phyloP scores from a whole-genome alignment of 2,329 filamentous ascomycete genomes.

The Botrytis sinoallii region DNA sequence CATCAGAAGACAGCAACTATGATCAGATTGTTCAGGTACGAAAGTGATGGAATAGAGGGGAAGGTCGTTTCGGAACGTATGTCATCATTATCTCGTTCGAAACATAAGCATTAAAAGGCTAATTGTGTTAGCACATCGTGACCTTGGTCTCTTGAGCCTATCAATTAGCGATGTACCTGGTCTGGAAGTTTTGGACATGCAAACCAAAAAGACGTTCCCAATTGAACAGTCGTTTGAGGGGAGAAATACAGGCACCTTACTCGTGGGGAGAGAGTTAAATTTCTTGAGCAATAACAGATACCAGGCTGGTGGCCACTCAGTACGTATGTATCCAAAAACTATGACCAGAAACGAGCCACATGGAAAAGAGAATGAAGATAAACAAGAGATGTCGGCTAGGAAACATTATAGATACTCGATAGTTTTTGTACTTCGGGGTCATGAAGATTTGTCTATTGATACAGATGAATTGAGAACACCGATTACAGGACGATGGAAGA shows the following conservation, averaged over 20 bases:
- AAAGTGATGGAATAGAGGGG: constrained; percentile 19
- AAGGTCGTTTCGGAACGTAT: constrained; percentile 33
- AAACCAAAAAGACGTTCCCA: constrained; percentile 24
- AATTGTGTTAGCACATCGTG: constrained; percentile 26
- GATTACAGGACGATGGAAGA: constrained; percentile 29
- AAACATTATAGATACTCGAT: constrained; percentile 30
- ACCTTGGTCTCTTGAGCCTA: constrained; percentile 32
- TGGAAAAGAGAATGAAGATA: background rate
- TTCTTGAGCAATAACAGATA: constrained; percentile 30
- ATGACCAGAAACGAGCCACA: background rate
- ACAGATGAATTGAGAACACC: constrained; percentile 29
- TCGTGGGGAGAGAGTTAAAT: constrained; percentile 32
- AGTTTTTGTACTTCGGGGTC: constrained; percentile 33
- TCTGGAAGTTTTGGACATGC: constrained; percentile 30
- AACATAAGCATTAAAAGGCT: background rate
- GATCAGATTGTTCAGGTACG: constrained; percentile 33
- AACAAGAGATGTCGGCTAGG: background rate
- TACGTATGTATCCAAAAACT: constrained; percentile 26
- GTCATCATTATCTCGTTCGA: background rate
- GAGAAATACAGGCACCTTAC: constrained; percentile 24
- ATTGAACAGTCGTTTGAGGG: constrained; percentile 28
- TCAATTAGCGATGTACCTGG: constrained; percentile 33
- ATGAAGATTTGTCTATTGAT: constrained; percentile 28
- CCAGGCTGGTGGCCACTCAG: constrained; percentile 28
- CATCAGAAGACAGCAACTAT: constrained; percentile 28